A percentile compares a stretch with the other conserved stretches of the same genome.
phyloP scores from a whole-genome alignment of 345 rosid genomes.

The Trapa incisa region DNA sequence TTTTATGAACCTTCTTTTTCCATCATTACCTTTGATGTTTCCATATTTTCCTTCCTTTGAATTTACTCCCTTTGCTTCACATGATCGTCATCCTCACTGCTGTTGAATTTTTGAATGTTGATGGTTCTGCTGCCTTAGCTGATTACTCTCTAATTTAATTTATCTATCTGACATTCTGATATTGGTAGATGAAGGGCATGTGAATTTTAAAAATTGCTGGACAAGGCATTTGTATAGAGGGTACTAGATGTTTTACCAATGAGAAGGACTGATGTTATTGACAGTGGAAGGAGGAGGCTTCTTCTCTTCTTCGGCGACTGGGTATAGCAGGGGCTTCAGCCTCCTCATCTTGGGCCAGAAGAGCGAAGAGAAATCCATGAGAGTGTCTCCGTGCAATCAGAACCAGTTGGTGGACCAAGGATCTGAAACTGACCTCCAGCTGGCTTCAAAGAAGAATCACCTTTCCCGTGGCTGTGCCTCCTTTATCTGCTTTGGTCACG shows the following conservation, averaged over 20 bases:
- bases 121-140: not conserved
- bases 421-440: slow-evolving; percentile 69
- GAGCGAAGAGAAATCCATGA: slow-evolving; percentile 77
- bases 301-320: slow-evolving; percentile 95
- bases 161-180: not conserved
- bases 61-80: not conserved
- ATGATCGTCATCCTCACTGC: not conserved
- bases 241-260: slow-evolving; percentile 24
- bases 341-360: slow-evolving; percentile 82
- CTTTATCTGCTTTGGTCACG: slow-evolving; percentile 76
- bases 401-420: slow-evolving; percentile 92
- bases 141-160: not conserved
- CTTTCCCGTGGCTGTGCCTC: slow-evolving; percentile 82
- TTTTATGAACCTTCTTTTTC: no score
- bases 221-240: not conserved
- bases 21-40: not conserved
- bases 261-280: slow-evolving; percentile 86
- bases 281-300: slow-evolving; percentile 98
- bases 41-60: not conserved
- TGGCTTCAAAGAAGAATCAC: slow-evolving; percentile 79
- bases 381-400: slow-evolving; percentile 90
- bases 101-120: not conserved
- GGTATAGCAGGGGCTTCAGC: slow-evolving; percentile 81
- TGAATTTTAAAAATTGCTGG: not conserved
- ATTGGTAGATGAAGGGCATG: not conserved